Percentiles rank a stretch among this genome's conserved stretches.
These are phyloP conservation scores for Colletotrichum phormii DNA, from an alignment of 2,329 filamentous ascomycete species.

Conservation along the genomic window DNA sequence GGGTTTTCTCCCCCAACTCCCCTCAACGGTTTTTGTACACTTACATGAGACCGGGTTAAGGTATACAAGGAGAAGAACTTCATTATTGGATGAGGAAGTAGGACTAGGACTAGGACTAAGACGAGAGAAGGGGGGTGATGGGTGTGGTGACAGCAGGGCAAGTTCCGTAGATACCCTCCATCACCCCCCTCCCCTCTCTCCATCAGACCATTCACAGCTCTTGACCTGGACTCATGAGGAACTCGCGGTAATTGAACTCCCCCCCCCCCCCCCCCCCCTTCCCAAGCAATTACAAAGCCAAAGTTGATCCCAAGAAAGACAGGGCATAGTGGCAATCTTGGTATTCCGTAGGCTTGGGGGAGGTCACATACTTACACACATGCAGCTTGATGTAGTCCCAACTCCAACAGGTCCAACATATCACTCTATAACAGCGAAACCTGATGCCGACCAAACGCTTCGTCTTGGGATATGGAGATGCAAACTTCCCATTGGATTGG, in stretches of 20 bases:
- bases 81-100: not conserved
- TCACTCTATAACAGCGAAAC: not conserved
- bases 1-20: no score
- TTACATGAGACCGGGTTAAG: not conserved
- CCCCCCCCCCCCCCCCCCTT: not conserved
- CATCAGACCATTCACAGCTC: not conserved
- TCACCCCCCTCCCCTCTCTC: not conserved
- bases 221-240: not conserved
- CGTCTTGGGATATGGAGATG: not conserved
- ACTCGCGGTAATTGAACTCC: not conserved
- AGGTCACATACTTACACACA: no score
- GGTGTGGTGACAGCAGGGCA: not conserved
- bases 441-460: not conserved
- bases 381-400: not conserved
- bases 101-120: not conserved
- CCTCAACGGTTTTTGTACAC: not conserved
- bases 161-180: not conserved
- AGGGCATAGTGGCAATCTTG: not conserved
- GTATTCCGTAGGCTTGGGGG: no score
- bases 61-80: not conserved
- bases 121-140: not conserved
- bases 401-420: not conserved
- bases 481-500: not conserved
- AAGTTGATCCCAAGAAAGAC: not conserved
- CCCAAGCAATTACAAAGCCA: not conserved